Evolutionary conservation across 495 filamentous ascomycete species (phyloP).

Genomic region (Hypoxylon rickii): DNA sequence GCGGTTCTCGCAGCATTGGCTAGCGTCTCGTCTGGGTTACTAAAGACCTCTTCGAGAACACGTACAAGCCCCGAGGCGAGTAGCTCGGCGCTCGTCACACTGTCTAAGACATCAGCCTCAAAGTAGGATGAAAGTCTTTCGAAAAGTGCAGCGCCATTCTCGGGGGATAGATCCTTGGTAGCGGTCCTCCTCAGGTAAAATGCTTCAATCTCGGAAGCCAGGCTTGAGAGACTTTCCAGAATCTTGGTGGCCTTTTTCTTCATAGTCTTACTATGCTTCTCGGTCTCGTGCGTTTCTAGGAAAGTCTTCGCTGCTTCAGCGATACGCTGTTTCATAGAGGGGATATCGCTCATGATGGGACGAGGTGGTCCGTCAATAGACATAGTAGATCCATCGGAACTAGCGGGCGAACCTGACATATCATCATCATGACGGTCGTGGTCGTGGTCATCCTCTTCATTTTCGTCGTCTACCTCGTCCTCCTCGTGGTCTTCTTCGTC

Average conservation of each 20-base stretch:
- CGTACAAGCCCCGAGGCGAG: constrained; percentile 87
- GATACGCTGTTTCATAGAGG: constrained; percentile 75
- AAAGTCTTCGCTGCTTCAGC: constrained; percentile 77
- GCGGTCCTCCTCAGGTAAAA: constrained; percentile 65
- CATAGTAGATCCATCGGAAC: constrained; percentile 63
- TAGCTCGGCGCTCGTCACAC: constrained; percentile 95
- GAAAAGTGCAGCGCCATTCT: constrained; percentile 69
- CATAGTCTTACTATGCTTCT: constrained; percentile 68
- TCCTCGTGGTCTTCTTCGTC: constrained; percentile 55
- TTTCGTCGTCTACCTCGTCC: constrained; percentile 60
- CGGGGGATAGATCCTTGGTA: constrained; percentile 45
- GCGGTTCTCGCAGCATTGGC: constrained; percentile 70
- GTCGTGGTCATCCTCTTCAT: constrained; percentile 59
- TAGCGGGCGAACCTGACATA: constrained; percentile 70
- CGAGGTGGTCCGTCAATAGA: constrained; percentile 56
- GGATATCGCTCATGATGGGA: constrained; percentile 52
- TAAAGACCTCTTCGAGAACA: constrained; percentile 80
- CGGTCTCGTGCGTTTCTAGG: constrained; percentile 78
- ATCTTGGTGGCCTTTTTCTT: constrained; percentile 78
- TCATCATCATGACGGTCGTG: constrained; percentile 60
- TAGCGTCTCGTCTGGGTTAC: constrained; percentile 61
- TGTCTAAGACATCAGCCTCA: constrained; percentile 81
- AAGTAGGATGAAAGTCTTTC: constrained; percentile 82
- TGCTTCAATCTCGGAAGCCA: constrained; percentile 71
- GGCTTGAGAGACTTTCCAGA: constrained; percentile 67